phyloP scores from a whole-genome alignment of 192 early-diverging fungal genomes.

The Entomortierella beljakovae region DNA sequence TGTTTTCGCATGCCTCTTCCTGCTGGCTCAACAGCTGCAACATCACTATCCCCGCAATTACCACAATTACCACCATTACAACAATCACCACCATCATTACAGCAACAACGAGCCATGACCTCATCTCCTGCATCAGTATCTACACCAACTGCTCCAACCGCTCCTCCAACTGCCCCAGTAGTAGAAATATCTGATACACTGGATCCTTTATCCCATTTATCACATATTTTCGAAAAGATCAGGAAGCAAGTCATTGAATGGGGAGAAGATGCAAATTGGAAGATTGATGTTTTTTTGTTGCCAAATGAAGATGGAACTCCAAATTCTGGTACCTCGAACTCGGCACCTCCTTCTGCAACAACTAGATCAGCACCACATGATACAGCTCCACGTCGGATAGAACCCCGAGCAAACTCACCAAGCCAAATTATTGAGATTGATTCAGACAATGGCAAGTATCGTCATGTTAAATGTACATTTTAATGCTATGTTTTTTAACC shows the following conservation, averaged over 20 bases:
- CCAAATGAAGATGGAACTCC: conserved; percentile 34
- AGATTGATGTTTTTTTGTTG: conserved; percentile 51
- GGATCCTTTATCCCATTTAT: conserved; percentile 47
- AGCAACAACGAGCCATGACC: too few species aligned
- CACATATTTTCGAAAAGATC: conserved; percentile 51
- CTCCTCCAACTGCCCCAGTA: neutral
- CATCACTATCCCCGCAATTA: too few species aligned
- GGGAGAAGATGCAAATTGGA: conserved; percentile 54
- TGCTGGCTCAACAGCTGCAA: too few species aligned
- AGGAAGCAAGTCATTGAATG: conserved; percentile 50
- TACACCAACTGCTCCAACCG: neutral
- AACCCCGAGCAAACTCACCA: neutral
- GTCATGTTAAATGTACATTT: too few species aligned
- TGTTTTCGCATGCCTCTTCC: too few species aligned
- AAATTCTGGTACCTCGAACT: neutral
- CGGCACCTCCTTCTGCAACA: neutral
- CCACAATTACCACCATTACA: too few species aligned
- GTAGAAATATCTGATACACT: conserved; percentile 20
- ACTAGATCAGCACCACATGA: neutral
- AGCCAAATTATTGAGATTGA: neutral
- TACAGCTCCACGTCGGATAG: neutral
- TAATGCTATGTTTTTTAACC: too few species aligned
- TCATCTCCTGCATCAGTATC: neutral
- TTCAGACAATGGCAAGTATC: neutral
- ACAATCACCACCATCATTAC: too few species aligned